A percentile compares a stretch with the other conserved stretches of the same genome.
phyloP scores from a whole-genome alignment of 2,329 filamentous ascomycete species.

The Fusarium stilboides region DNA sequence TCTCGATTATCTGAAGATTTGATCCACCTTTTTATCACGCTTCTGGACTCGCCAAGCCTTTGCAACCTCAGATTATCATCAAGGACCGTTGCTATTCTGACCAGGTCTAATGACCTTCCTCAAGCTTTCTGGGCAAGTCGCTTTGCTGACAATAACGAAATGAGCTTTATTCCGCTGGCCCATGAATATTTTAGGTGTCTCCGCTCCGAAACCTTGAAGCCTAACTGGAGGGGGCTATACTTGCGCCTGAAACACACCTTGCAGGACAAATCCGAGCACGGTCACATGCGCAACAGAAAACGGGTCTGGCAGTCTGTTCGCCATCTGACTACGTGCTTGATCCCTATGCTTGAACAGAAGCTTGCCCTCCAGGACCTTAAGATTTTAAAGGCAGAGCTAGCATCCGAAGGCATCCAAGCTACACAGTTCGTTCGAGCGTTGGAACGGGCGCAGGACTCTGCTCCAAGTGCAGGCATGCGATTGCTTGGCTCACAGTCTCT shows the following conservation, averaged over 20 bases:
- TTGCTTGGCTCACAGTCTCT: neutral
- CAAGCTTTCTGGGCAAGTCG: constrained; percentile 33
- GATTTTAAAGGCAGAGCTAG: neutral
- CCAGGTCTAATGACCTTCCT: neutral
- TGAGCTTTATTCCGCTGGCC: constrained; percentile 3
- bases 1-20: constrained; percentile 3
- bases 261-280: neutral
- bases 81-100: neutral
- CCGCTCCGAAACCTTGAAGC: neutral
- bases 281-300: neutral
- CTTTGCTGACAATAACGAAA: constrained; percentile 7
- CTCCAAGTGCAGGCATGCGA: neutral
- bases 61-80: constrained; percentile 24
- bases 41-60: neutral
- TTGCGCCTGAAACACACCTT: neutral
- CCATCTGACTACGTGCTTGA: neutral
- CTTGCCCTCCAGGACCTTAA: accelerated
- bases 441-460: neutral
- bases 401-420: neutral
- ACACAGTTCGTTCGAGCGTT: neutral
- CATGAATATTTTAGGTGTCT: accelerated
- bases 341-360: constrained; percentile 3
- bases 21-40: neutral
- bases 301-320: constrained; percentile 11
- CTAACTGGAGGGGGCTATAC: constrained; percentile 14